phyloP scores from a whole-genome alignment of 345 rosid genomes.

The Gynandropsis gynandra region DNA sequence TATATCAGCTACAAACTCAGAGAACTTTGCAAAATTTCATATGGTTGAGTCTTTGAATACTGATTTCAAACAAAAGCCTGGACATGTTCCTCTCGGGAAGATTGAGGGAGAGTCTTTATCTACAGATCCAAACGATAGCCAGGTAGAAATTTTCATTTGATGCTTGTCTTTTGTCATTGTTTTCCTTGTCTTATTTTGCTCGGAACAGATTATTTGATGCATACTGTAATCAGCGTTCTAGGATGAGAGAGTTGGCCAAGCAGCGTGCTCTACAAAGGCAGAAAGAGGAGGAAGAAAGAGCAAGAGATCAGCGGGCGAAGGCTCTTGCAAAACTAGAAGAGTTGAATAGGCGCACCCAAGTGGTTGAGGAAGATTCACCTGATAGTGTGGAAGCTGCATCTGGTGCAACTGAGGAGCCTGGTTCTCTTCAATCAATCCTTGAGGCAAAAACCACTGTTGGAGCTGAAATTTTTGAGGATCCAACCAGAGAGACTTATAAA shows the following conservation, averaged over 20 bases:
- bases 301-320: conserved; percentile 82
- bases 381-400: conserved; percentile 35
- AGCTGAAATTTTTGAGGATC: conserved; percentile 36
- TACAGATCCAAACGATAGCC: conserved; percentile 44
- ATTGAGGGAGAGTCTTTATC: conserved; percentile 37
- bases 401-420: conserved; percentile 32
- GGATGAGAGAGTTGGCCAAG: conserved; percentile 64
- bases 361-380: conserved; percentile 36
- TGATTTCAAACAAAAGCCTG: conserved; percentile 34
- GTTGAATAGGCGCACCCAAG: conserved; percentile 63
- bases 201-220: conserved; percentile 14
- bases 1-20: conserved; percentile 31
- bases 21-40: conserved; percentile 31
- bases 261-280: conserved; percentile 63
- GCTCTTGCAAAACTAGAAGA: conserved; percentile 78
- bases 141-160: conserved; percentile 38
- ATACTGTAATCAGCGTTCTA: conserved; percentile 48
- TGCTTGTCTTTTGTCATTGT: conserved; percentile 6
- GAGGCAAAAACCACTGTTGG: conserved; percentile 24
- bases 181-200: conserved; percentile 1
- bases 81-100: conserved; percentile 27
- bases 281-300: conserved; percentile 87
- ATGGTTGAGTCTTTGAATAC: conserved; percentile 27
- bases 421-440: conserved; percentile 16
- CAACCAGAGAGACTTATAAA: conserved; percentile 27